Conservation (phyloP, 106 monocot genomes). For the Acorus calamus region DNA sequence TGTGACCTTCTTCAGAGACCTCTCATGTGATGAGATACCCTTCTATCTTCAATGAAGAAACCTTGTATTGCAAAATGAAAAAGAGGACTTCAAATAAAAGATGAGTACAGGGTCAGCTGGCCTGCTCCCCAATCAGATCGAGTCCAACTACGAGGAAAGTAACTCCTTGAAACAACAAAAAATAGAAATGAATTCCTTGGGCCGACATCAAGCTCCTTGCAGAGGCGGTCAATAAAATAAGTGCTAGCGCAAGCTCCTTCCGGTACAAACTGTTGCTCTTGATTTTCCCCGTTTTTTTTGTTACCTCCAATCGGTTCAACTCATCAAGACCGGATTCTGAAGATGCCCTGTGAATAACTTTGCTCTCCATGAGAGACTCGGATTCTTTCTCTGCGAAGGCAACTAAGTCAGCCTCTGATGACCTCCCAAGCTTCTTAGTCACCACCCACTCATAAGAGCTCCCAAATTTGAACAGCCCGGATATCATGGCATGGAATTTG, state of each 20-base stretch:
- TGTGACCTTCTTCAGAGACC: too few species aligned
- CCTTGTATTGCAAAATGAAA: too few species aligned
- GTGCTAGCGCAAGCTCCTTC: slow-evolving; percentile 35
- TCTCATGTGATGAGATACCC: too few species aligned
- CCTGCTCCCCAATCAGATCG: slow-evolving; percentile 64
- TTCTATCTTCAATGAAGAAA: too few species aligned
- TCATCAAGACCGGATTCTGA: slow-evolving; percentile 41
- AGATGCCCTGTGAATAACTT: slow-evolving; percentile 23
- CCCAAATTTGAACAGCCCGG: slow-evolving; percentile 64
- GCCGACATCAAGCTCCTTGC: slow-evolving; percentile 51
- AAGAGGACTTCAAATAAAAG: too few species aligned
- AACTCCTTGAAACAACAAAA: slow-evolving; percentile 56
- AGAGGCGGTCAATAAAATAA: slow-evolving; percentile 47
- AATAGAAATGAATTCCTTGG: slow-evolving; percentile 69
- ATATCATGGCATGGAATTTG: slow-evolving; percentile 74
- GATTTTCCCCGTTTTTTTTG: slow-evolving; percentile 24
- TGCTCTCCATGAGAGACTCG: slow-evolving; percentile 11
- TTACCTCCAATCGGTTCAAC: slow-evolving; percentile 24
- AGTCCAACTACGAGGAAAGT: slow-evolving; percentile 54
- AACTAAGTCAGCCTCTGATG: slow-evolving; percentile 51
- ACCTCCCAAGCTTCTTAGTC: slow-evolving; percentile 63
- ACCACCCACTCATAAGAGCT: slow-evolving; percentile 77
- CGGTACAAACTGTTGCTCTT: slow-evolving; percentile 24
- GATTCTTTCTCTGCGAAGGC: slow-evolving; percentile 34
- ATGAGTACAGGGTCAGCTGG: slow-evolving; percentile 11